Conservation (phyloP, 2,329 filamentous ascomycete species). For the Endothia cerciana region DNA sequence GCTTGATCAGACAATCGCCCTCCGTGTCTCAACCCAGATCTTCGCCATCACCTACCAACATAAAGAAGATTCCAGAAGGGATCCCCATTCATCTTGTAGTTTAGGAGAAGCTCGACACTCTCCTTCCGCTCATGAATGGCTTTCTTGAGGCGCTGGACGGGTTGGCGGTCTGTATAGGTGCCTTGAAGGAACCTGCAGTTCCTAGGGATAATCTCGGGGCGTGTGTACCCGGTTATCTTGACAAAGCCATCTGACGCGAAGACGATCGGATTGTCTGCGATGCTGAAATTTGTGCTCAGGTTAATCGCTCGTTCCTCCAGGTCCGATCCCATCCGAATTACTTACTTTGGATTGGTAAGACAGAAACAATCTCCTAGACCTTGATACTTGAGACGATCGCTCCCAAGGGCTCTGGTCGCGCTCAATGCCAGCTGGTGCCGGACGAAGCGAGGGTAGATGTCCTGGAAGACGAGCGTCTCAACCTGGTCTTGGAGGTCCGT, state of each 20-base stretch:
- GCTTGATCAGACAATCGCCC: not conserved
- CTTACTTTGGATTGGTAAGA: conserved; percentile 53
- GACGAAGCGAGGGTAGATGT: conserved; percentile 55
- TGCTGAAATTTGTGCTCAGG: not conserved
- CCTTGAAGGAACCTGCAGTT: conserved; percentile 56
- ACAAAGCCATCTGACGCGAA: conserved; percentile 56
- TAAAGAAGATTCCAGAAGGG: conserved; percentile 62
- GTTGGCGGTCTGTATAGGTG: conserved; percentile 43
- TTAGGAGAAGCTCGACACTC: conserved; percentile 35
- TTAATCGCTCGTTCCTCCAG: conserved; percentile 20
- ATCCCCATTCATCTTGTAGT: conserved; percentile 52
- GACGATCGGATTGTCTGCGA: conserved; percentile 54
- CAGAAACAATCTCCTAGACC: conserved; percentile 64
- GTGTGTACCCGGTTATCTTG: conserved; percentile 49
- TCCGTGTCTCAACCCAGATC: not conserved
- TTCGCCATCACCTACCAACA: conserved; percentile 43
- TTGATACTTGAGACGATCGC: conserved; percentile 47
- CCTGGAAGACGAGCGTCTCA: conserved; percentile 45
- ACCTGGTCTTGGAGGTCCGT: conserved; percentile 44
- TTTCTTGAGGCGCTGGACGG: conserved; percentile 34
- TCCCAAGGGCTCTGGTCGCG: conserved; percentile 37
- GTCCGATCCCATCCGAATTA: not conserved
- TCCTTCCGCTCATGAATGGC: conserved; percentile 18
- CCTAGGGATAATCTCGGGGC: conserved; percentile 50
- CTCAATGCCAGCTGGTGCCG: conserved; percentile 52